Evolutionary conservation across 2,329 filamentous ascomycete genomes (phyloP).

Genomic region (Remersonia thermophila): DNA sequence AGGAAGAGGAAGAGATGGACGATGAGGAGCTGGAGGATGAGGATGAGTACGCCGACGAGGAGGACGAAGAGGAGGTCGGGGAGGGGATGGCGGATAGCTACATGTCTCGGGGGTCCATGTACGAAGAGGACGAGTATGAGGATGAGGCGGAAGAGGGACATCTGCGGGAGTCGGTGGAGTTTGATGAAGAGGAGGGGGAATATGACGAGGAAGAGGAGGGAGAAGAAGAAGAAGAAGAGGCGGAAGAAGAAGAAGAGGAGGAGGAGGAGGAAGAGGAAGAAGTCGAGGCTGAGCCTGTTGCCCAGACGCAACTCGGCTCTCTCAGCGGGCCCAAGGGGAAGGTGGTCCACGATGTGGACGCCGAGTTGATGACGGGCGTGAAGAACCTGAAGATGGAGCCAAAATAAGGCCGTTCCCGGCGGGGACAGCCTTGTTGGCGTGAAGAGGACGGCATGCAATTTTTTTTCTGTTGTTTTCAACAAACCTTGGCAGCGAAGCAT

Average conservation of each 20-base stretch:
- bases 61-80: slow-evolving; percentile 30
- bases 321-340: slow-evolving; percentile 2
- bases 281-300: too few species aligned
- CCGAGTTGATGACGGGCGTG: slow-evolving; percentile 49
- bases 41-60: slow-evolving; percentile 30
- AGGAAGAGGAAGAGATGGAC: slow-evolving; percentile 24
- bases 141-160: slow-evolving; percentile 25
- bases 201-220: slow-evolving; percentile 22
- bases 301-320: too few species aligned
- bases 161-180: slow-evolving; percentile 10
- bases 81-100: slow-evolving; percentile 35
- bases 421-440: not conserved
- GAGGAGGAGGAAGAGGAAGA: too few species aligned
- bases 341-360: slow-evolving; percentile 34
- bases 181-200: slow-evolving; percentile 23
- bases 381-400: slow-evolving; percentile 36
- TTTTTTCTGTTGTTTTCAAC: too few species aligned
- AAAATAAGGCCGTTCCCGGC: not conserved
- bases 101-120: slow-evolving; percentile 26
- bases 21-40: slow-evolving; percentile 23
- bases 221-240: slow-evolving; percentile 21
- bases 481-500: too few species aligned
- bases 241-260: slow-evolving; percentile 18
- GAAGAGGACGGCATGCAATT: not conserved
- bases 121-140: slow-evolving; percentile 27